Conservation (phyloP, 208 protist genomes). For the Crithidia bombi region DNA sequence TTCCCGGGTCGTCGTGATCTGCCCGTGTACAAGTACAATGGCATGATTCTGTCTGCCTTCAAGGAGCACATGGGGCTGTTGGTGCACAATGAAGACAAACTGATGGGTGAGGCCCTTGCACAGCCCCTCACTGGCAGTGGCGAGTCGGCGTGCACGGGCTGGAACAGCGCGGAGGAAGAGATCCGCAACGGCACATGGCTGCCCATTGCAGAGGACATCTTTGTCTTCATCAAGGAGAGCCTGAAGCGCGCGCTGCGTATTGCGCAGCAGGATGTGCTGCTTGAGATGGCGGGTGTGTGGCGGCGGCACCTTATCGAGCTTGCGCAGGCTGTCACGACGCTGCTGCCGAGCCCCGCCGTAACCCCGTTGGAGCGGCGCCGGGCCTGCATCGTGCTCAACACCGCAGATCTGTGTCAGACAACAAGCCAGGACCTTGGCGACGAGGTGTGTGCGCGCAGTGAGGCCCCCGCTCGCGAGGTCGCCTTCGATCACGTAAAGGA, state of each 20-base stretch:
- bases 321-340: constrained; percentile 32
- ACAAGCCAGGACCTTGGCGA: constrained; percentile 78
- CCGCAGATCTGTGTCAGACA: constrained; percentile 80
- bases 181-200: constrained; percentile 63
- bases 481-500: constrained; percentile 77
- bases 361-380: constrained; percentile 62
- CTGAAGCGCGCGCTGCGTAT: constrained; percentile 83
- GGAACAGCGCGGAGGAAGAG: constrained; percentile 66
- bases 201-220: constrained; percentile 88
- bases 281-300: constrained; percentile 90
- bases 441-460: constrained; percentile 74
- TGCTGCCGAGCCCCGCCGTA: constrained; percentile 50
- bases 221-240: constrained; percentile 92
- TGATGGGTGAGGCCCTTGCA: constrained; percentile 86
- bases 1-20: constrained; percentile 58
- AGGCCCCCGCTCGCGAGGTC: constrained; percentile 68
- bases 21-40: constrained; percentile 84
- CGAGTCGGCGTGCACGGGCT: constrained; percentile 72
- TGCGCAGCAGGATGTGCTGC: constrained; percentile 84
- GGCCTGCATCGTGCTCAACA: constrained; percentile 90
- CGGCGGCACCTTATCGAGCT: constrained; percentile 75
- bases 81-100: constrained; percentile 79
- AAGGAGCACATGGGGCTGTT: constrained; percentile 86
- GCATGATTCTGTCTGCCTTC: constrained; percentile 83
- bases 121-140: constrained; percentile 83